These are phyloP conservation scores for Ambrosia trifida DNA, from an alignment of 129 eudicot species.

Conservation along the genomic window DNA sequence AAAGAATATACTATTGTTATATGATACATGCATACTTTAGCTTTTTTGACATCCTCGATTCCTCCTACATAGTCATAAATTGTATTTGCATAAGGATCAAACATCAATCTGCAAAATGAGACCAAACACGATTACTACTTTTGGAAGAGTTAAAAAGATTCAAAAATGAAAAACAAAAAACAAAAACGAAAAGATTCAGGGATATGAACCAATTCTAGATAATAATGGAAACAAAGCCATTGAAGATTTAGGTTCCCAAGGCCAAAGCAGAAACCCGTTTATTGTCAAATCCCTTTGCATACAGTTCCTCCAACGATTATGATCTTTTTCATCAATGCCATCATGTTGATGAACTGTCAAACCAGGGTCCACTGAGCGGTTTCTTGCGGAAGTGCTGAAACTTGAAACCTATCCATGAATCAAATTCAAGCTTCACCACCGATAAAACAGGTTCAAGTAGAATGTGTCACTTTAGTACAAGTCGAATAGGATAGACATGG, in stretches of 20 bases:
- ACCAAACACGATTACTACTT: conserved; percentile 1
- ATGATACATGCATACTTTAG: conserved; percentile 67
- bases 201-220: conserved; percentile 29
- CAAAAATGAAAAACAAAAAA: not conserved
- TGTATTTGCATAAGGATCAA: conserved; percentile 67
- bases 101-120: conserved; percentile 63
- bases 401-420: conserved; percentile 65
- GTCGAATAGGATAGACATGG: not conserved
- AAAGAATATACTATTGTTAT: conserved; percentile 12
- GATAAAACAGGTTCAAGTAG: not conserved
- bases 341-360: conserved; percentile 43
- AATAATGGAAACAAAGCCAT: conserved; percentile 28
- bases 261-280: conserved; percentile 62
- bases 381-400: conserved; percentile 63
- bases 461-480: not conserved
- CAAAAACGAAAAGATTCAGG: conserved; percentile 18
- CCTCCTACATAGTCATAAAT: conserved; percentile 81
- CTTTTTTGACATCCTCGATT: conserved; percentile 64
- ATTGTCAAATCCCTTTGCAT: conserved; percentile 83
- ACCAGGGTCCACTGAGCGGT: conserved; percentile 20
- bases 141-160: not conserved
- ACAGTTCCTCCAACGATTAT: conserved; percentile 75
- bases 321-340: conserved; percentile 64
- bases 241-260: conserved; percentile 37
- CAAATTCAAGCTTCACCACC: conserved; percentile 10